Base-by-base conservation (phyloP, 2,329 filamentous ascomycete genomes). In the Apiospora saccharicola region DNA sequence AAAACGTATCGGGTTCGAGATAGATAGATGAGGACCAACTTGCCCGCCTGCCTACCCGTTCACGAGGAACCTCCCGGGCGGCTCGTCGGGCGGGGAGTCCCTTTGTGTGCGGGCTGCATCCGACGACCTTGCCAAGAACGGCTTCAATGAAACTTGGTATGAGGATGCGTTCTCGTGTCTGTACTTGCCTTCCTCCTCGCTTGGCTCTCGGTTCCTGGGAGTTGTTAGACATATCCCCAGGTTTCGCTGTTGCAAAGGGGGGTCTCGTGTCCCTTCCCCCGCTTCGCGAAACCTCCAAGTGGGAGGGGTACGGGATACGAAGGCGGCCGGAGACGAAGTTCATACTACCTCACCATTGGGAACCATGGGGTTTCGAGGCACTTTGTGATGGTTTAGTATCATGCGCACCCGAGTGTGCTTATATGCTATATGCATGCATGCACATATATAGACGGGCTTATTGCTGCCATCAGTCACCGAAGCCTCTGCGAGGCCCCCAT, bases 1-100 rank as follows among this genome's bases (percentile, higher is more conserved):
- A 64, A 41, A 64, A 64, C 34, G 34, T n/a, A 12, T n/a, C 57
- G 57, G 22, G 34, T 64, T 64, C 57, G 57, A 64, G 57, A 24
- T 64, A 24, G 30, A 64, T 3, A 24, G 26, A 8, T 7, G 37
- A 16, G 37, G 13, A 6, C 10, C 26, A 16, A 22, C 7, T 5
- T 22, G 22, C 26, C 16, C 10, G 10, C 19, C 30, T 14, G 16
- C 26, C 53, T 24, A 4, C 57, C 53, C 34, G 19, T 64, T 10
- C 16, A 41, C 19, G 34, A 64, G 19, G 34, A 41, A 24, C 30
- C 34, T 41, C 16, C 4, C 57, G 34, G 57, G 34, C 37, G 46
- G 22, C 57, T 64, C 10, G 5, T 41, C 26, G 26, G 26, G 26
- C 26, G 26, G 26, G 26, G 26, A 30, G 26, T 30, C 26, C 26